A percentile compares a stretch with the other conserved stretches of the same genome.
Conservation (phyloP, 768 basidiomycete genomes). For the Pholiota molesta region DNA sequence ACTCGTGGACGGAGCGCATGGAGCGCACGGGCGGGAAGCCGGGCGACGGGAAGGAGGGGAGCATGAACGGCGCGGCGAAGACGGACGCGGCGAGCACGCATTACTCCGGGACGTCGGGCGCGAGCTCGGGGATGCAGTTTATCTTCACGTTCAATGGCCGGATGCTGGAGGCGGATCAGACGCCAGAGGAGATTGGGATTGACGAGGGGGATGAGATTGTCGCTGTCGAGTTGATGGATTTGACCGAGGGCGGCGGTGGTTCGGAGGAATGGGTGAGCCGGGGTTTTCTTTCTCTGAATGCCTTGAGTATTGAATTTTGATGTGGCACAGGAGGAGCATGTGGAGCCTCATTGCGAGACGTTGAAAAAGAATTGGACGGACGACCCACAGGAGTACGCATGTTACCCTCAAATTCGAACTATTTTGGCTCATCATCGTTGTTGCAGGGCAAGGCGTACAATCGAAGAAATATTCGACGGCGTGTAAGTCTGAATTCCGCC, state of each 20-base stretch:
- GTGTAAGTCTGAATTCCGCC: constrained; percentile 56
- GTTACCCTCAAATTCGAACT: not conserved
- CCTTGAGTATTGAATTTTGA: not conserved
- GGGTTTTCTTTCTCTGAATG: not conserved
- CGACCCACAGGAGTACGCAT: constrained; percentile 70
- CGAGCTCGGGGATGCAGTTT: constrained; percentile 66
- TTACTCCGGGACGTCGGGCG: constrained; percentile 39
- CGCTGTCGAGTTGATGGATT: constrained; percentile 89
- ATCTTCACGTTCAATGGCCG: constrained; percentile 85
- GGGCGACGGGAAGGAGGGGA: constrained; percentile 33
- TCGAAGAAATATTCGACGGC: constrained; percentile 85
- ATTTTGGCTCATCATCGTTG: constrained; percentile 13
- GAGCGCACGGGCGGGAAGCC: constrained; percentile 58
- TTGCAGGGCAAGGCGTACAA: constrained; percentile 66
- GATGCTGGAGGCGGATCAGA: constrained; percentile 78
- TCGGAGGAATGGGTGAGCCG: constrained; percentile 64
- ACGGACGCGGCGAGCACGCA: constrained; percentile 51
- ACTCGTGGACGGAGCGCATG: constrained; percentile 91
- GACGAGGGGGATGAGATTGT: constrained; percentile 89
- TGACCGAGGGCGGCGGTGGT: constrained; percentile 68
- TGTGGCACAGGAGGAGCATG: constrained; percentile 58
- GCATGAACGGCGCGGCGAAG: constrained; percentile 54
- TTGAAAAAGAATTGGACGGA: constrained; percentile 84
- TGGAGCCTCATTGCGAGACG: constrained; percentile 65
- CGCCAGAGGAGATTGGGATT: constrained; percentile 85